Conservation (phyloP, 805 yeast genomes). For the Suhomyces kilbournensis region DNA sequence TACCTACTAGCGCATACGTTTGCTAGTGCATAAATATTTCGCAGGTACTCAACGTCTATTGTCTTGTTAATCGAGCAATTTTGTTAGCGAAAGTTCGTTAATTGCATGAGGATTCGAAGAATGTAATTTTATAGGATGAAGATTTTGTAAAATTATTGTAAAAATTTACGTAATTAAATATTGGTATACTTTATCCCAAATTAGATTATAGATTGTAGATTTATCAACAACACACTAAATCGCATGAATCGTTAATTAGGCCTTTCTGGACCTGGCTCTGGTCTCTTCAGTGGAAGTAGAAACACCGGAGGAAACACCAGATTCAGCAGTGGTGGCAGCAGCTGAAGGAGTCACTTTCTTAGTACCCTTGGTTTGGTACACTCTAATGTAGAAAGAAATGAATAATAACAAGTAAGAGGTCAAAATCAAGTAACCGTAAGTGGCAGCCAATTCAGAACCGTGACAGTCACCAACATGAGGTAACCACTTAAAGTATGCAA, state of each 20-base stretch:
- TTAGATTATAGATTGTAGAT: not conserved
- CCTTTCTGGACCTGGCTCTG: conserved; percentile 37
- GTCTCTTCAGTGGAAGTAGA: conserved; percentile 7
- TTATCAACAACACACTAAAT: not conserved
- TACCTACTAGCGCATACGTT: not conserved
- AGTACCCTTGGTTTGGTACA: conserved; percentile 56
- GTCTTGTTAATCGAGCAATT: not conserved
- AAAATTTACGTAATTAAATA: not conserved
- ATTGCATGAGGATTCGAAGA: not conserved
- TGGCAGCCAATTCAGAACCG: conserved; percentile 92
- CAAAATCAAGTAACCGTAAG: conserved; percentile 82
- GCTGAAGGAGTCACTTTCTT: conserved; percentile 10
- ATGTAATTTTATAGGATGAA: too few relatives aligned
- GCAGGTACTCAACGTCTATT: not conserved
- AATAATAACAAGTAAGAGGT: conserved; percentile 86
- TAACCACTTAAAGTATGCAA: conserved; percentile 56
- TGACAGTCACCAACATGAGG: conserved; percentile 81
- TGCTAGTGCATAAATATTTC: not conserved
- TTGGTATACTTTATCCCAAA: not conserved
- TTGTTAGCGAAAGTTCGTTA: not conserved
- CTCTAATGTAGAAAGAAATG: conserved; percentile 87
- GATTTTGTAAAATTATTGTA: too few relatives aligned
- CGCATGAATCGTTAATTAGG: conserved; percentile 8
- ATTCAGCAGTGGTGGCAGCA: conserved; percentile 5
- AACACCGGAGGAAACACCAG: conserved; percentile 12